Percentiles rank a stretch among this genome's conserved stretches.
Conservation (phyloP, 768 basidiomycete species). For the Suillus subaureus region DNA sequence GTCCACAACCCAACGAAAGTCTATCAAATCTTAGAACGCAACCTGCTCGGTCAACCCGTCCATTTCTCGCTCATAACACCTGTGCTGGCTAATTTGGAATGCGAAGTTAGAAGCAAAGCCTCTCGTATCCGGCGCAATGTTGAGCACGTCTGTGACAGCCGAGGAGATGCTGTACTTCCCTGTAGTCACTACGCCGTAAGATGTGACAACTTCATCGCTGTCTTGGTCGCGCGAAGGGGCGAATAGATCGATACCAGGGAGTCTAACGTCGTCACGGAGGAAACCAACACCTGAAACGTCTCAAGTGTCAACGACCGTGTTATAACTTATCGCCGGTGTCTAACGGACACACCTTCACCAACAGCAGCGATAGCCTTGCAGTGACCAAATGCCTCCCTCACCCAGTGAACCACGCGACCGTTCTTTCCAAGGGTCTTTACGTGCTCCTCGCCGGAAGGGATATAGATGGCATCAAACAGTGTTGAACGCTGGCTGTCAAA, state of each 20-base stretch:
- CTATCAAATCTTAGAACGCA: conserved; percentile 40
- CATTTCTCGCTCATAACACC: conserved; percentile 63
- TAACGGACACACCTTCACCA: conserved; percentile 54
- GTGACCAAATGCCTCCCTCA: conserved; percentile 85
- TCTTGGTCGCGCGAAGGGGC: conserved; percentile 25
- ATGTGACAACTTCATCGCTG: conserved; percentile 46
- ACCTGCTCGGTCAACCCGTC: conserved; percentile 56
- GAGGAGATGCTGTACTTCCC: conserved; percentile 50
- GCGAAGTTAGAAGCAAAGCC: conserved; percentile 63
- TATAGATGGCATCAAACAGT: conserved; percentile 79
- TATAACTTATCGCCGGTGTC: conserved; percentile 5
- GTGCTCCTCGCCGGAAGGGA: conserved; percentile 70
- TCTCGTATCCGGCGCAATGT: conserved; percentile 46
- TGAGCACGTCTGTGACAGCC: conserved; percentile 40
- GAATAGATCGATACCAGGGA: conserved; percentile 49
- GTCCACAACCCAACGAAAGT: background rate
- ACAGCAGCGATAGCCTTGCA: conserved; percentile 81
- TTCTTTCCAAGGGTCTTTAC: conserved; percentile 56
- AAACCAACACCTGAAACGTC: conserved; percentile 46
- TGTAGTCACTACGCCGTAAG: conserved; percentile 65
- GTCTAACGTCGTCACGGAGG: conserved; percentile 45
- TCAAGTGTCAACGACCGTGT: conserved; percentile 5
- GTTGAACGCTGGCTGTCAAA: conserved; percentile 82
- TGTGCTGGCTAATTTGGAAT: conserved; percentile 65
- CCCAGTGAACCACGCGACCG: conserved; percentile 80